Base-by-base conservation (phyloP, 768 basidiomycete genomes). In the Tubosaeta sp. region DNA sequence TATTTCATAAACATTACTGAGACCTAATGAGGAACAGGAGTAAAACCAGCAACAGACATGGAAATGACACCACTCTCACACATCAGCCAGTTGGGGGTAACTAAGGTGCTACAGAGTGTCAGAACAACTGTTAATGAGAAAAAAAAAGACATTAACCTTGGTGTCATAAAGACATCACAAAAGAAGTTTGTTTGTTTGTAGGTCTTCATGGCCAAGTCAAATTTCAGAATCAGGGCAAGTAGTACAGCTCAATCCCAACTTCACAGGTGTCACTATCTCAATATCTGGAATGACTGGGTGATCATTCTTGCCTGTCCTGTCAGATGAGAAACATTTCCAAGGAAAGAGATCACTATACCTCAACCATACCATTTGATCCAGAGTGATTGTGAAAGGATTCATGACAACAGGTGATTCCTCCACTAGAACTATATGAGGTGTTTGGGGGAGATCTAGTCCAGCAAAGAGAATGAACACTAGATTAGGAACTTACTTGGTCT, bases 261-360 rank as follows among this genome's bases (percentile, higher is more conserved):
- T 68, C 37, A 38, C 41, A 0, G 62, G 64, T 2, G 60, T 57
- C 16, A 25, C 42, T n/a, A 46, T 10, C 37, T 33, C 43, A 35
- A 34, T 34, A 32, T 56, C 57, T 35, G 48, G 64, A 68, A 46
- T 48, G 29, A 39, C 59, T 64, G 8, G 52, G 62, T n/a, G 50
- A 39, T 48, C 68, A 59, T 52, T 70, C 70, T 22, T 50, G 54
- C 34, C 62, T 69, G 46, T 37, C 9, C 2, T 3, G 27, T 32
- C 2, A 5, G 11, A 13, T 64, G 47, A 60, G 19, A 42, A 29
- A 34, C 14, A 19, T 8, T 17, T 32, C 31, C 39, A 7, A 19
- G 29, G 51, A 2, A 37, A 46, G 22, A 12, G 27, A 16, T 17
- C 2, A 13, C 10, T 3, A 46, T 53, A 60, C 63, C 58, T 55